These are phyloP conservation scores for Aspergillus neoniger DNA, from an alignment of 2,329 filamentous ascomycete species.

Conservation along the genomic window DNA sequence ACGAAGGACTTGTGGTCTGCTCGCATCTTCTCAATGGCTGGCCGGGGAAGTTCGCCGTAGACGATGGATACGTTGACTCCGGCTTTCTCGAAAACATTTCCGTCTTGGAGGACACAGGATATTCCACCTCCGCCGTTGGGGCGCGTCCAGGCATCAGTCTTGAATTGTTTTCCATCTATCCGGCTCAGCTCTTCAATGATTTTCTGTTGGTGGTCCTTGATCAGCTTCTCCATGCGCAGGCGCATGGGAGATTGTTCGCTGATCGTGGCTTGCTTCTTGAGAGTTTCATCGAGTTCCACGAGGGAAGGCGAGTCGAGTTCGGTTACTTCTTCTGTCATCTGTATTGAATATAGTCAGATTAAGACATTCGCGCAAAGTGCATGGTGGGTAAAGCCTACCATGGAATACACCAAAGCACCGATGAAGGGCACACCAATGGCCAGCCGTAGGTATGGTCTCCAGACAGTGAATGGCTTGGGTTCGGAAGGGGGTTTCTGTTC, in stretches of 20 bases:
- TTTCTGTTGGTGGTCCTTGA: slow-evolving; percentile 85
- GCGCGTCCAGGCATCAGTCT: slow-evolving; percentile 81
- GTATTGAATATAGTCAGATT: slow-evolving; percentile 10
- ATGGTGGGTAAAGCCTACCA: slow-evolving; percentile 40
- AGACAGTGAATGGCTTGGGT: slow-evolving; percentile 40
- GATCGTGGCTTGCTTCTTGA: slow-evolving; percentile 76
- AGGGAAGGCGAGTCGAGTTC: slow-evolving; percentile 60
- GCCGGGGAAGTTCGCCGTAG: slow-evolving; percentile 83
- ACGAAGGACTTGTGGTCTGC: slow-evolving; percentile 91
- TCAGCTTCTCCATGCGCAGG: slow-evolving; percentile 94
- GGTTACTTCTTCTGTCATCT: slow-evolving; percentile 42
- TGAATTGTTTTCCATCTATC: slow-evolving; percentile 81
- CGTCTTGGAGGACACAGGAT: slow-evolving; percentile 91
- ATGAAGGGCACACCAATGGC: slow-evolving; percentile 53
- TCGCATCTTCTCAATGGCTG: slow-evolving; percentile 89
- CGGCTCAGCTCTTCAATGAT: slow-evolving; percentile 82
- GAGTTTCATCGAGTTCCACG: slow-evolving; percentile 78
- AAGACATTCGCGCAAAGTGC: not conserved
- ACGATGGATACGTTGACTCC: slow-evolving; percentile 95
- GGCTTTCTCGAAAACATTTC: slow-evolving; percentile 96
- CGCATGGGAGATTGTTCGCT: slow-evolving; percentile 87
- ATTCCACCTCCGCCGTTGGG: slow-evolving; percentile 89
- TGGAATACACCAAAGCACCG: slow-evolving; percentile 52
- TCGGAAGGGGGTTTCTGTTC: slow-evolving; percentile 22
- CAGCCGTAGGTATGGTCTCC: slow-evolving; percentile 51